A percentile compares a stretch with the other conserved stretches of the same genome.
These are phyloP conservation scores for Eucalyptus marginata DNA, from an alignment of 345 rosid genomes.

Conservation along the genomic window DNA sequence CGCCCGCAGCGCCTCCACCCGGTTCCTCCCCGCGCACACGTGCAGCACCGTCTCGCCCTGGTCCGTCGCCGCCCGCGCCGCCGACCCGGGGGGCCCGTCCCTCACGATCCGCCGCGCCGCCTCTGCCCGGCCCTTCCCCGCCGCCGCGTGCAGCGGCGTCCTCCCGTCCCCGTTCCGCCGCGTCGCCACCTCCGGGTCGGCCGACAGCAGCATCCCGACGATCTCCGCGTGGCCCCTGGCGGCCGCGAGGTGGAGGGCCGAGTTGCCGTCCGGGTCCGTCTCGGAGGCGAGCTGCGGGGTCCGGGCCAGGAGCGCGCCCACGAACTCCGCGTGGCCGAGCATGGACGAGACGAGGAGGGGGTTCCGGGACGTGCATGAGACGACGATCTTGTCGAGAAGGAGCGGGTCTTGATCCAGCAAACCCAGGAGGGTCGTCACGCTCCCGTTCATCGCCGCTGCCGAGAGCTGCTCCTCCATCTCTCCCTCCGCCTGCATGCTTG, in stretches of 20 bases:
- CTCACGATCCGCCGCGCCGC: background rate
- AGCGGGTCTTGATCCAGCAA: slow-evolving; percentile 1
- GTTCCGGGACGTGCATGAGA: background rate
- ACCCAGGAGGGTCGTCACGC: background rate
- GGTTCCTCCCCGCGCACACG: slow-evolving; percentile 1
- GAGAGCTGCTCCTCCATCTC: background rate
- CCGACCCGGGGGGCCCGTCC: background rate
- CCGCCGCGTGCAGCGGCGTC: slow-evolving; percentile 10
- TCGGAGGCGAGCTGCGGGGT: background rate
- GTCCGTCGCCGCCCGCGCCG: background rate
- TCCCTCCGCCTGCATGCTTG: background rate
- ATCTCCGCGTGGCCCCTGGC: slow-evolving; percentile 1
- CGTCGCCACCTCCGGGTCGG: background rate
- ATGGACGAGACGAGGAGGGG: slow-evolving; percentile 5
- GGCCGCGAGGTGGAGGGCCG: slow-evolving; percentile 13
- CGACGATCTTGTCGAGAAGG: background rate
- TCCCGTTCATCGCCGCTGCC: slow-evolving; percentile 1
- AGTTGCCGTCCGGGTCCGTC: background rate
- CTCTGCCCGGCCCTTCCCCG: slow-evolving; percentile 1
- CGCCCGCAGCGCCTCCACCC: slow-evolving; percentile 2
- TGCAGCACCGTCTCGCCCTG: slow-evolving; percentile 10
- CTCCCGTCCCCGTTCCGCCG: slow-evolving; percentile 3
- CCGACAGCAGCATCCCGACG: background rate
- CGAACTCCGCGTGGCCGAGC: slow-evolving; percentile 4
- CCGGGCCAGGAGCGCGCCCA: background rate